These are phyloP conservation scores for Laburnicola sp. DNA, from an alignment of 2,329 filamentous ascomycete species.

Conservation along the genomic window DNA sequence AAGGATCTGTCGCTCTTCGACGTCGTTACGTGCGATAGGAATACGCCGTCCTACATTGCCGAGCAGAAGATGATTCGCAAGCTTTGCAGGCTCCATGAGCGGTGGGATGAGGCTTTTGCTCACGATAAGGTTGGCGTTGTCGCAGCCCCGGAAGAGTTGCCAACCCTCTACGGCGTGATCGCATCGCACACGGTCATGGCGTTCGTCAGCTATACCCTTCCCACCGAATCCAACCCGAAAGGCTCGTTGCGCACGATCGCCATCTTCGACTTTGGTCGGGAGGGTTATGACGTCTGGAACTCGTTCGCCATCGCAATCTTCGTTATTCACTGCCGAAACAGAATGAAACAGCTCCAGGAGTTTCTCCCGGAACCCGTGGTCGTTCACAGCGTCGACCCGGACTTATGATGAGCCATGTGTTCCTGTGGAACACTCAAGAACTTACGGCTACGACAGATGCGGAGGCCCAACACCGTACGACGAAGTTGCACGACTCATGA, in stretches of 20 bases:
- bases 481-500: not conserved
- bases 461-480: not conserved
- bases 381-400: constrained; percentile 30
- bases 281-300: constrained; percentile 63
- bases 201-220: constrained; percentile 55
- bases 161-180: constrained; percentile 60
- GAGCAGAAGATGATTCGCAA: constrained; percentile 50
- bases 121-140: constrained; percentile 12
- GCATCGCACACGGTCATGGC: constrained; percentile 57
- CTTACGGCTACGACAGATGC: not conserved
- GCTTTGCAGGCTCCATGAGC: constrained; percentile 49
- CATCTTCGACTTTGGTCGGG: constrained; percentile 57
- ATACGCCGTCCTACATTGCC: constrained; percentile 45
- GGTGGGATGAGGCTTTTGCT: constrained; percentile 48
- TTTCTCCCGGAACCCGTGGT: constrained; percentile 30
- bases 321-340: constrained; percentile 57
- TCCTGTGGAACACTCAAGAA: not conserved
- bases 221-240: constrained; percentile 28
- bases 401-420: constrained; percentile 22
- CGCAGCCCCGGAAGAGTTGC: constrained; percentile 36
- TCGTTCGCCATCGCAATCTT: constrained; percentile 60
- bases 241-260: constrained; percentile 49
- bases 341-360: constrained; percentile 51
- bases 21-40: constrained; percentile 47
- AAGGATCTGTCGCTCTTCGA: constrained; percentile 51